These are phyloP conservation scores for Phytophthora meadii DNA, from an alignment of 352 stramenopile species.

Conservation along the genomic window DNA sequence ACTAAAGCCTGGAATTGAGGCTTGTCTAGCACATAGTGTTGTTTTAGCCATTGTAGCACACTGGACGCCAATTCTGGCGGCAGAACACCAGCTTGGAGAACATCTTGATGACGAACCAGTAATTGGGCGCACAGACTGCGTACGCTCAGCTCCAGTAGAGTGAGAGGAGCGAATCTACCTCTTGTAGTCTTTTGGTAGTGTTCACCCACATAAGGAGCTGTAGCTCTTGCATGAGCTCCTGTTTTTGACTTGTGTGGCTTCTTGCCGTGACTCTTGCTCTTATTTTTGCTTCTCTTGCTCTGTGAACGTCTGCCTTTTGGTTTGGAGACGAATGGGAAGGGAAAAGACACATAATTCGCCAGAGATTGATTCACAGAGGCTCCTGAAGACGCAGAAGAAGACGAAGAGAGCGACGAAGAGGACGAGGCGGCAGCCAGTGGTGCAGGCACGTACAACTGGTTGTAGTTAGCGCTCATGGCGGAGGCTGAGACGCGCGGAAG, in stretches of 20 bases:
- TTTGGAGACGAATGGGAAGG: slow-evolving; percentile 76
- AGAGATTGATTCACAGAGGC: slow-evolving; percentile 55
- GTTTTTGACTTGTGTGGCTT: slow-evolving; percentile 16
- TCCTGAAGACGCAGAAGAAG: slow-evolving; percentile 1
- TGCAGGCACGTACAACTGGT: slow-evolving; percentile 38
- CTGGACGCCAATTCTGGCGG: slow-evolving; percentile 51
- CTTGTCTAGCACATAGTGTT: slow-evolving; percentile 60
- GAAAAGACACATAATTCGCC: slow-evolving; percentile 79
- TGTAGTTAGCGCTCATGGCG: slow-evolving; percentile 33
- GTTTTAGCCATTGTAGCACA: slow-evolving; percentile 62
- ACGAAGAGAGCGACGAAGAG: slow-evolving; percentile 8
- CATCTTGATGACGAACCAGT: slow-evolving; percentile 37
- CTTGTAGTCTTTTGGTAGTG: slow-evolving; percentile 53
- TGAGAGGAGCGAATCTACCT: slow-evolving; percentile 53
- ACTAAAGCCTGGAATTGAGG: slow-evolving; percentile 61
- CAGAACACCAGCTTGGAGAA: slow-evolving; percentile 28
- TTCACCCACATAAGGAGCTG: slow-evolving; percentile 53
- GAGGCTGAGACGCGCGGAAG: slow-evolving; percentile 36
- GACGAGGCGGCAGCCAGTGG: slow-evolving; percentile 6
- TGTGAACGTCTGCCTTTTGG: slow-evolving; percentile 6
- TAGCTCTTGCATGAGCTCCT: neutral
- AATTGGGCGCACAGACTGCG: slow-evolving; percentile 58
- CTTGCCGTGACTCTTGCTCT: slow-evolving; percentile 20
- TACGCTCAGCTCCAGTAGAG: slow-evolving; percentile 65
- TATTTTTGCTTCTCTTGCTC: slow-evolving; percentile 18